phyloP scores from a whole-genome alignment of 31 red algal genomes.

The Asparagopsis taxiformis region DNA sequence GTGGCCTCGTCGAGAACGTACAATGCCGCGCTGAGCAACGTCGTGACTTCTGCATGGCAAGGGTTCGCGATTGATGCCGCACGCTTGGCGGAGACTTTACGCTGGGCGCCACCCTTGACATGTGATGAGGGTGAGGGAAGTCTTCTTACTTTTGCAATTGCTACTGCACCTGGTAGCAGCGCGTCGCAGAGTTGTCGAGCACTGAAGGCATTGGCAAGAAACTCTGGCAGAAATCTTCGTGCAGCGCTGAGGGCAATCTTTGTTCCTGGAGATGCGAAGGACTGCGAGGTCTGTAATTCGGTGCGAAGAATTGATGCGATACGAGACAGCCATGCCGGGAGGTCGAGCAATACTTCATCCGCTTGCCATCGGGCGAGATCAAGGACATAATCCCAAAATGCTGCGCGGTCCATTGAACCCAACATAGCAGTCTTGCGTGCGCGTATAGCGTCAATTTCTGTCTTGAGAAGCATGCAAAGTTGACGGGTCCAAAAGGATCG shows the following conservation, averaged over 20 bases:
- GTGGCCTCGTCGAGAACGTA: no score
- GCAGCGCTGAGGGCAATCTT: conserved; percentile 42
- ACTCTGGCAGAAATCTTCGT: conserved; percentile 47
- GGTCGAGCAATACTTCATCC: conserved; percentile 58
- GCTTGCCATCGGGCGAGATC: conserved; percentile 70
- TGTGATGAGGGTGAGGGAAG: background rate
- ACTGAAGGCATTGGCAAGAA: conserved; percentile 10
- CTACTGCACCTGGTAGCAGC: conserved; percentile 24
- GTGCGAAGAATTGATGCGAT: conserved; percentile 29
- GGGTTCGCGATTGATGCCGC: no score
- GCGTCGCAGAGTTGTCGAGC: conserved; percentile 19
- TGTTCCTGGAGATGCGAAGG: conserved; percentile 25
- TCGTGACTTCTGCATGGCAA: no score
- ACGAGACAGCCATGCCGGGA: conserved; percentile 28
- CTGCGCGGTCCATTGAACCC: conserved; percentile 34
- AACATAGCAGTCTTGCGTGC: conserved; percentile 22
- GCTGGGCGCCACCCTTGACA: no score
- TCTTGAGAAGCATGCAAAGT: conserved; percentile 38
- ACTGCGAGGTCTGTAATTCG: conserved; percentile 9
- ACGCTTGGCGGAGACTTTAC: no score
- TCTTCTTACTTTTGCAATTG: conserved; percentile 12
- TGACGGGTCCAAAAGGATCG: conserved; percentile 46
- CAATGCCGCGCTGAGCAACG: no score
- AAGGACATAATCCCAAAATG: conserved; percentile 58
- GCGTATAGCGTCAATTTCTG: conserved; percentile 50